phyloP scores from a whole-genome alignment of 768 basidiomycete genomes.

The Imleria badia region DNA sequence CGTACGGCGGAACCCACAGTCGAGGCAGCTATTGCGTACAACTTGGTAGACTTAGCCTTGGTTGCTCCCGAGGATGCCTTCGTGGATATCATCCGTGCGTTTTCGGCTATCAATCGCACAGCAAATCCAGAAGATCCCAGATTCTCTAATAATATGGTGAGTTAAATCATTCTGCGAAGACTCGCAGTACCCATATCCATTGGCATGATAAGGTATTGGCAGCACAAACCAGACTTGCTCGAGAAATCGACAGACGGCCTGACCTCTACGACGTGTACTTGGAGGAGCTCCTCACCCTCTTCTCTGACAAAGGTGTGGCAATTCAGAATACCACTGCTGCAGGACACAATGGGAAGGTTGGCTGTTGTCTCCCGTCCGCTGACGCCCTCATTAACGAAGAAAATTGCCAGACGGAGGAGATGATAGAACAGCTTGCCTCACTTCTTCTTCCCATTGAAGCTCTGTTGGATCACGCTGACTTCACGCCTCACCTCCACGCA shows the following conservation, averaged over 20 bases:
- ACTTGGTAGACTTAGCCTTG: slow-evolving; percentile 86
- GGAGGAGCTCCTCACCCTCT: slow-evolving; percentile 80
- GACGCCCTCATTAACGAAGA: slow-evolving; percentile 4
- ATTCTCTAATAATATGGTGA: slow-evolving; percentile 86
- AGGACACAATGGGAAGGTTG: slow-evolving; percentile 66
- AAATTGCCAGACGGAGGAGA: slow-evolving; percentile 62
- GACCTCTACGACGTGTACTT: slow-evolving; percentile 81
- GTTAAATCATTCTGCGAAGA: neutral
- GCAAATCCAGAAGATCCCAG: slow-evolving; percentile 88
- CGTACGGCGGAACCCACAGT: slow-evolving; percentile 83
- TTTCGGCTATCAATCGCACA: slow-evolving; percentile 81
- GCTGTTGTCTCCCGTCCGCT: slow-evolving; percentile 11
- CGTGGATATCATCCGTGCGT: slow-evolving; percentile 77
- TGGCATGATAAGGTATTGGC: slow-evolving; percentile 63
- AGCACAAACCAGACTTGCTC: slow-evolving; percentile 87
- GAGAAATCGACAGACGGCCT: slow-evolving; percentile 68
- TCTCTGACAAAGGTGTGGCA: slow-evolving; percentile 87
- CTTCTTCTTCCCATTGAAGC: slow-evolving; percentile 90
- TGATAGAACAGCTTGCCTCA: slow-evolving; percentile 85
- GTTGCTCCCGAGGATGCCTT: slow-evolving; percentile 76
- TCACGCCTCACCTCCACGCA: slow-evolving; percentile 55
- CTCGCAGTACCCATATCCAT: neutral
- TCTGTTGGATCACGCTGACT: slow-evolving; percentile 69
- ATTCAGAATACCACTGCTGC: slow-evolving; percentile 79
- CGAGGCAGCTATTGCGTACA: slow-evolving; percentile 89